phyloP scores from a whole-genome alignment of 495 filamentous ascomycete genomes.

The Penicillium egyptiacum region DNA sequence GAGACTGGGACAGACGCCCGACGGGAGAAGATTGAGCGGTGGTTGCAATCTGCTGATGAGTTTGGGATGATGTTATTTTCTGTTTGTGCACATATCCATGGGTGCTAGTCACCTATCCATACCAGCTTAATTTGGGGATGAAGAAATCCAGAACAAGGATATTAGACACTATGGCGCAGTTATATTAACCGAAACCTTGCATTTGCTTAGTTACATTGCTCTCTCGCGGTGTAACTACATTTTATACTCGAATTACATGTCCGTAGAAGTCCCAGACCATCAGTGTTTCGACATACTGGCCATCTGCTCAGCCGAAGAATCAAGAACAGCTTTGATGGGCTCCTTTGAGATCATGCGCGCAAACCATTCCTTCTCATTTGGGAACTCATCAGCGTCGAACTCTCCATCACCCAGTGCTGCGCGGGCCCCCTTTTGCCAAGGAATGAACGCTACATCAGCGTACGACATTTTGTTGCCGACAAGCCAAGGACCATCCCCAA shows the following conservation, averaged over 20 bases:
- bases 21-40: constrained; percentile 26
- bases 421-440: constrained; percentile 39
- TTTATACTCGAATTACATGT: neutral
- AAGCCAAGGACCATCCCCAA: constrained; percentile 35
- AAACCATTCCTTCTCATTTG: constrained; percentile 31
- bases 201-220: neutral
- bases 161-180: neutral
- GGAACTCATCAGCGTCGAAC: constrained; percentile 21
- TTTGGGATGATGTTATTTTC: constrained; percentile 36
- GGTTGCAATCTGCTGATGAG: constrained; percentile 29
- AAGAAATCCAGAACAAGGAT: neutral
- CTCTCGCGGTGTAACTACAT: neutral
- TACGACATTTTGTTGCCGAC: constrained; percentile 50
- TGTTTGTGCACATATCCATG: constrained; percentile 32
- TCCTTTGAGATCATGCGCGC: constrained; percentile 6
- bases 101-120: constrained; percentile 19
- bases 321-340: constrained; percentile 6
- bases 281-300: neutral
- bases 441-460: constrained; percentile 8
- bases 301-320: neutral
- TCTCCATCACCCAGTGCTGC: constrained; percentile 52
- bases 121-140: neutral
- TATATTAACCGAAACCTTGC: neutral
- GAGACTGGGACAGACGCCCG: constrained; percentile 16
- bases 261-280: neutral